Evolutionary conservation across 495 filamentous ascomycete species (phyloP).

Genomic region (Paragyromitra xinjiangensis): DNA sequence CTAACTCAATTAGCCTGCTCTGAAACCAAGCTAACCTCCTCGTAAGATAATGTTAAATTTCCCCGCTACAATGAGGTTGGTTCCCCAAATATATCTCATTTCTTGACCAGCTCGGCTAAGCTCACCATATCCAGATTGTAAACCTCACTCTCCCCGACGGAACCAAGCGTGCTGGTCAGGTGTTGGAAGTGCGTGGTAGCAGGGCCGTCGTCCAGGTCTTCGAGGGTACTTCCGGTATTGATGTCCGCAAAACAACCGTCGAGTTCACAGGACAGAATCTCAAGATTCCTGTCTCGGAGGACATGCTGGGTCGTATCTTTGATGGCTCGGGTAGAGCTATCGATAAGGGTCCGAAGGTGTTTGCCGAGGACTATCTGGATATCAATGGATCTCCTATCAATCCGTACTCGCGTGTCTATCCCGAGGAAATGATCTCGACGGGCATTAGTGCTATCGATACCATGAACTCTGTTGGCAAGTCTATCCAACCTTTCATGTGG

Average conservation of each 20-base stretch:
- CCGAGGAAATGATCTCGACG: conserved; percentile 99
- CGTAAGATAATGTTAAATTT: conserved; percentile 85
- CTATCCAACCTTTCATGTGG: background rate
- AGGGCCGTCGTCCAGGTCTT: conserved; percentile 96
- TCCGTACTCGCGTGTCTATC: conserved; percentile 96
- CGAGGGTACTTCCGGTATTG: conserved; percentile 94
- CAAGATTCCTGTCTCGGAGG: conserved; percentile 98
- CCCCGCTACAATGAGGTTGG: conserved; percentile 84
- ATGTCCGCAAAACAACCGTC: conserved; percentile 99
- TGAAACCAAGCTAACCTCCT: conserved; percentile 32
- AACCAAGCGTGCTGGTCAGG: conserved; percentile 90
- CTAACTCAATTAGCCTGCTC: conserved; percentile 12
- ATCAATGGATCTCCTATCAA: conserved; percentile 99
- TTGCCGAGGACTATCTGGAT: conserved; percentile 97
- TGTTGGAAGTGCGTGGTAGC: conserved; percentile 93
- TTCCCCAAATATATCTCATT: background rate
- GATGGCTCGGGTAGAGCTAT: conserved; percentile 97
- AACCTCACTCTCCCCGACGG: conserved; percentile 95
- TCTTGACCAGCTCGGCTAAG: conserved; percentile 24
- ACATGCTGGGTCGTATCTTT: conserved; percentile 99
- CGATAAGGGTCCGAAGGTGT: conserved; percentile 97
- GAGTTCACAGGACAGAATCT: conserved; percentile 96
- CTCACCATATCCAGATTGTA: conserved; percentile 69
- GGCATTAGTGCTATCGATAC: conserved; percentile 99
- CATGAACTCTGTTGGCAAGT: conserved; percentile 92